Evolutionary conservation across 208 protist genomes (phyloP).

Genomic region (Porcisia deanei): DNA sequence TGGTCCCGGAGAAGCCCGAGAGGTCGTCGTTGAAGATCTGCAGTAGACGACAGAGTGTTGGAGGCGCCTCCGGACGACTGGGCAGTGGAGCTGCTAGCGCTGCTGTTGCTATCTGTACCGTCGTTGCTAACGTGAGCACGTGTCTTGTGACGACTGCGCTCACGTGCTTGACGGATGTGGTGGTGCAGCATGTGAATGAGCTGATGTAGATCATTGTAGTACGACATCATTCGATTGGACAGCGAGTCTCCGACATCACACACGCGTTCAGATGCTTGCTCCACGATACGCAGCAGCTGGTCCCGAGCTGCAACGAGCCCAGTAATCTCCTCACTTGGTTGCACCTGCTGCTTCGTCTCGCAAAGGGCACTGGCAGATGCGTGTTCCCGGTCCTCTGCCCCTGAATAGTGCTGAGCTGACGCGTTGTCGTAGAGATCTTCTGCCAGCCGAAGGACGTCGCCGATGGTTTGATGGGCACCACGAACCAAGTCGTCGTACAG

Average conservation of each 20-base stretch:
- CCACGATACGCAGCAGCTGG: constrained; percentile 31
- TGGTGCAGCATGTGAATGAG: constrained; percentile 58
- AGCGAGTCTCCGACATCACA: constrained; percentile 45
- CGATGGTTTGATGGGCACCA: constrained; percentile 31
- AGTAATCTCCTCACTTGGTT: not conserved
- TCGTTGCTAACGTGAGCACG: not conserved
- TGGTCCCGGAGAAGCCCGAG: constrained; percentile 29
- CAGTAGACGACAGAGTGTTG: not conserved
- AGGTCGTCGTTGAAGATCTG: constrained; percentile 12
- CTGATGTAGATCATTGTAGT: constrained; percentile 64
- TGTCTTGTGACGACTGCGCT: not conserved
- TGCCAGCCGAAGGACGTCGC: constrained; percentile 28
- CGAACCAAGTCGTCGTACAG: constrained; percentile 64
- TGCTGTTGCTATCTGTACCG: constrained; percentile 2
- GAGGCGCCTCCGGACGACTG: not conserved
- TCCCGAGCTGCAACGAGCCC: constrained; percentile 11
- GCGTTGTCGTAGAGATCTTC: constrained; percentile 24
- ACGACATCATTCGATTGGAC: constrained; percentile 43
- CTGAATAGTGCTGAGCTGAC: not conserved
- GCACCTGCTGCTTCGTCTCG: constrained; percentile 8
- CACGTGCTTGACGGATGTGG: constrained; percentile 25
- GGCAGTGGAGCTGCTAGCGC: constrained; percentile 2
- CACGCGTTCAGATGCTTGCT: constrained; percentile 46
- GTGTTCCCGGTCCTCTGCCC: not conserved
- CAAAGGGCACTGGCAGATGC: constrained; percentile 4